These are phyloP conservation scores for Pseudogymnoascus sp. DNA, from an alignment of 2,329 filamentous ascomycete genomes.

Conservation along the genomic window DNA sequence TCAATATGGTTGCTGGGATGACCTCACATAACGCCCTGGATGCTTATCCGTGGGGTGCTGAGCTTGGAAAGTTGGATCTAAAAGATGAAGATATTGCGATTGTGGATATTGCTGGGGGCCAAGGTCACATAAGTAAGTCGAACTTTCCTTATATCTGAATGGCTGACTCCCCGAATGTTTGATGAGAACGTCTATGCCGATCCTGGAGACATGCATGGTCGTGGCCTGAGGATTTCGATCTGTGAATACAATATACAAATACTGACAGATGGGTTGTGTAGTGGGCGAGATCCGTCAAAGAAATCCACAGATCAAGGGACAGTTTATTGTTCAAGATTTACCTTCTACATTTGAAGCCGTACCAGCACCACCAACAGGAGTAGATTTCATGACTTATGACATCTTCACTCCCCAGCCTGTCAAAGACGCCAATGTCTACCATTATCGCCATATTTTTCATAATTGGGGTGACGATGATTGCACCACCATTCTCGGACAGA, in stretches of 20 bases:
- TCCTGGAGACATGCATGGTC: background rate
- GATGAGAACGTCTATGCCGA: background rate
- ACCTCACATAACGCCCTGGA: conserved; percentile 16
- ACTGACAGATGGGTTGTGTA: background rate
- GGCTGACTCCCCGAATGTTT: too few species aligned
- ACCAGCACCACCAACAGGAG: conserved; percentile 14
- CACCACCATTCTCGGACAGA: conserved; percentile 14
- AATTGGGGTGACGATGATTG: conserved; percentile 20
- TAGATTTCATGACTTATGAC: conserved; percentile 28
- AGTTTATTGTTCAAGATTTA: conserved; percentile 21
- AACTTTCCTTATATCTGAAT: background rate
- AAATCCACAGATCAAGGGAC: conserved; percentile 17
- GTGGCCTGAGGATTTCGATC: background rate
- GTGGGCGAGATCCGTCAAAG: conserved; percentile 17
- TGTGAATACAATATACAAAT: background rate
- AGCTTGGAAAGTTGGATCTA: conserved; percentile 15
- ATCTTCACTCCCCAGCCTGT: conserved; percentile 20
- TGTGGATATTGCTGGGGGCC: conserved; percentile 21
- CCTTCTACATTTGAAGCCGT: conserved; percentile 17
- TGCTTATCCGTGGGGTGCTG: conserved; percentile 16
- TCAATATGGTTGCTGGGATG: conserved; percentile 21
- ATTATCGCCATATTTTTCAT: conserved; percentile 20
- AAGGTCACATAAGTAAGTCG: conserved; percentile 15
- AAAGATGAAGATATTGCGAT: conserved; percentile 18
- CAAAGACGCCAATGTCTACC: conserved; percentile 16